Base-by-base conservation (phyloP, 1,284 basidiomycete genomes). In the Grifola frondosa region DNA sequence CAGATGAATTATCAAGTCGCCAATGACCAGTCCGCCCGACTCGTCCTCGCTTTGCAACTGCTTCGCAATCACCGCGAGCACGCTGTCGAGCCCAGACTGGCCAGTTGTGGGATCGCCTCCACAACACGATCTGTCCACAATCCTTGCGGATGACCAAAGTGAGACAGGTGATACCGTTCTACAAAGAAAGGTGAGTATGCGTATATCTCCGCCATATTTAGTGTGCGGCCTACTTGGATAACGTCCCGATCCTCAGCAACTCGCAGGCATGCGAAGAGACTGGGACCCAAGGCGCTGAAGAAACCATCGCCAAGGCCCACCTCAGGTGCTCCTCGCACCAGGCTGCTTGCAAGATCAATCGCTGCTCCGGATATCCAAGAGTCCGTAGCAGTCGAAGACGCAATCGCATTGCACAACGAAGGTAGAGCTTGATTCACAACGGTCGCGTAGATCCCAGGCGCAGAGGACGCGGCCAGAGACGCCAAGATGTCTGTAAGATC, bases 1-100 rank as follows among this genome's bases (percentile, higher is more conserved):
- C 16, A 99, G 70, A 56, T 97, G 93, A 50, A 97, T 89, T 58
- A 99, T 90, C 30, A 99, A 74, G 60, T 97, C 94, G 29, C 96
- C 96, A 31, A 98, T 86, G 38, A 89, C 88, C 9, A 98, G 77
- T 10, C 94, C 94, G 29, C 91, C 93, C 2, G 91, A 87, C 65
- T 91, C 88, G 52, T 87, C 84, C 48, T 92, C 83, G 49, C 77
- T 84, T 42, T 83, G 77, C 11, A 97, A 73, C 37, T 89, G 75
- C 50, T 79, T 81, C 11, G 86, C 90, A 15, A 97, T 80, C 15
- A 95, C 68, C 15, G 73, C 73, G 32, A 96, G 73, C 17, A 89
- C 75, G 48, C 81, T 74, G 15, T 85, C 81, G 9, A 96, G 77
- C 9, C 94, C 93, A 30, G 76, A 78, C 52, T 81, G 77, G 16